A percentile compares a stretch with the other conserved stretches of the same genome.
These are phyloP conservation scores for Geranium brycei DNA, from an alignment of 345 rosid species.

Conservation along the genomic window DNA sequence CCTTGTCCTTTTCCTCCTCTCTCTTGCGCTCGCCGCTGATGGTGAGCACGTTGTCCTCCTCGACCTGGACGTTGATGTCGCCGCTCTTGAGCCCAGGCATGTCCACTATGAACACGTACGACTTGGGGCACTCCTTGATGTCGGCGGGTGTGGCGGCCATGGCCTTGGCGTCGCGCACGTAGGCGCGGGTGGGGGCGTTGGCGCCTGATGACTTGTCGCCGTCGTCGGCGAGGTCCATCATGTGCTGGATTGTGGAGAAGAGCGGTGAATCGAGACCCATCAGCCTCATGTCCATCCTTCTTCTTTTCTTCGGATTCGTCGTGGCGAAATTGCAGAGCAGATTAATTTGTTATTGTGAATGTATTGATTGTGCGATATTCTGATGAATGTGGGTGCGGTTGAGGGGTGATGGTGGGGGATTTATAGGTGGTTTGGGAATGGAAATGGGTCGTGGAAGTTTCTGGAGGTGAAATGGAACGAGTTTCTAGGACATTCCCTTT, in stretches of 20 bases:
- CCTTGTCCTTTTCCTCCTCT: slow-evolving; percentile 25
- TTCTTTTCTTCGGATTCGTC: no score
- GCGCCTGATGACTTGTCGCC: neutral
- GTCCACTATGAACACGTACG: slow-evolving; percentile 52
- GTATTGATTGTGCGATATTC: no score
- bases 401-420: no score
- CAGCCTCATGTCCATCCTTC: slow-evolving; percentile 48
- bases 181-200: slow-evolving; percentile 40
- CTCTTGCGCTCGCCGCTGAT: slow-evolving; percentile 54
- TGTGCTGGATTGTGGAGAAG: slow-evolving; percentile 36
- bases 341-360: no score
- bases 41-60: slow-evolving; percentile 51
- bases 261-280: slow-evolving; percentile 33
- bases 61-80: slow-evolving; percentile 65
- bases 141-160: slow-evolving; percentile 87
- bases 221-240: slow-evolving; percentile 35
- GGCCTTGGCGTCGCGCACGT: slow-evolving; percentile 51
- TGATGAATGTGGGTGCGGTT: no score
- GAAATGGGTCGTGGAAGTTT: no score
- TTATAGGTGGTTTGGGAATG: no score
- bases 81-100: slow-evolving; percentile 69
- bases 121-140: slow-evolving; percentile 40
- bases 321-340: no score
- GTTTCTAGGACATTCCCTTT: no score
- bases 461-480: no score